phyloP scores from a whole-genome alignment of 2,329 filamentous ascomycete genomes.

The Arachnopeziza araneosa region DNA sequence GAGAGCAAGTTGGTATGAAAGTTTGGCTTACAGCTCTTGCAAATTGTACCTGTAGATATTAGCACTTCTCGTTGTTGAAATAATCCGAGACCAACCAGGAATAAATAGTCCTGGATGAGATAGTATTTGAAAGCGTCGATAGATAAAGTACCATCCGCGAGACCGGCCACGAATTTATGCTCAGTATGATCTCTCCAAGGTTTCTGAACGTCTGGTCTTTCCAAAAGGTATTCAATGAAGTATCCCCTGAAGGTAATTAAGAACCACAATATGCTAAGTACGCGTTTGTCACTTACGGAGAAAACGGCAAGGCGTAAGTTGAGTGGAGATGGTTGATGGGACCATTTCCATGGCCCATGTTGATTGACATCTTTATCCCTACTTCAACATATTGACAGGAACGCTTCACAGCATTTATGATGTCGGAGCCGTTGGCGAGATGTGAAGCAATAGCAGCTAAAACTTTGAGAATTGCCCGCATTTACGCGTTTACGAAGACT shows the following conservation, averaged over 20 bases:
- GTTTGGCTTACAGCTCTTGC: conserved; percentile 52
- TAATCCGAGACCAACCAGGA: conserved; percentile 53
- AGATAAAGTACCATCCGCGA: conserved; percentile 72
- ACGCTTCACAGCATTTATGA: conserved; percentile 56
- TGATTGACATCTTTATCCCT: conserved; percentile 48
- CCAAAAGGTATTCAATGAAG: conserved; percentile 79
- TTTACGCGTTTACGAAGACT: no score
- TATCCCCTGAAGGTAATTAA: conserved; percentile 47
- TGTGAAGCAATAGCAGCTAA: conserved; percentile 69
- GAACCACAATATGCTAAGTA: background rate
- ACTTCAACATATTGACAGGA: conserved; percentile 68
- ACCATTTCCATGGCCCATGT: conserved; percentile 57
- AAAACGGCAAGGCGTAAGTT: conserved; percentile 60
- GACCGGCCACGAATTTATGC: conserved; percentile 73
- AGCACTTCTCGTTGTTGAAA: background rate
- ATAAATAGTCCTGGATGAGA: conserved; percentile 88
- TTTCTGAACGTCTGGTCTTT: conserved; percentile 64
- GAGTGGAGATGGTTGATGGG: conserved; percentile 79
- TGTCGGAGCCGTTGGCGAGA: conserved; percentile 52
- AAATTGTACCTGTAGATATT: conserved; percentile 65
- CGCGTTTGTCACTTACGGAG: conserved; percentile 37
- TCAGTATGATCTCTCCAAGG: conserved; percentile 73
- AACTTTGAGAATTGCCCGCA: conserved; percentile 4
- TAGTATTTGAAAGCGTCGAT: conserved; percentile 79
- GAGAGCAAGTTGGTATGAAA: background rate